Evolutionary conservation across 768 basidiomycete genomes (phyloP).

Genomic region (Cubamyces lactineus): DNA sequence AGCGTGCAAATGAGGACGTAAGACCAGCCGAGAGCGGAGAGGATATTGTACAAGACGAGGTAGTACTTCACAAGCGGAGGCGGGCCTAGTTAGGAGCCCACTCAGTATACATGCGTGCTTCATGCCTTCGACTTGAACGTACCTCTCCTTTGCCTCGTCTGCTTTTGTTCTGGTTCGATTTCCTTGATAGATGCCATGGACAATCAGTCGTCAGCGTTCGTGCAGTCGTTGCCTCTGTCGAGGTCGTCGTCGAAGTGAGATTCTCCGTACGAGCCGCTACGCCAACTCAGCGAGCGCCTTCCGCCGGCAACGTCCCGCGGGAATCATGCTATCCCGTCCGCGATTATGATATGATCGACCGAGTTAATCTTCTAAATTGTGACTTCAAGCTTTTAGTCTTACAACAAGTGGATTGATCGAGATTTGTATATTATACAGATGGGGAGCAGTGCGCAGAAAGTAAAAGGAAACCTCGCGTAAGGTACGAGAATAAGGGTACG

Average conservation of each 20-base stretch:
- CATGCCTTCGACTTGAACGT: background rate
- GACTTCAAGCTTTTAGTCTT: background rate
- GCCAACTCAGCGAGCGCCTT: conserved; percentile 14
- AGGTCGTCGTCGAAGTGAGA: background rate
- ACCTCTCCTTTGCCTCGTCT: conserved; percentile 7
- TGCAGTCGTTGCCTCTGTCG: conserved; percentile 6
- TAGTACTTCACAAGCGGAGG: conserved; percentile 49
- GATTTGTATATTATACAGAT: conserved; percentile 6
- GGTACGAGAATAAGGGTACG: conserved; percentile 15
- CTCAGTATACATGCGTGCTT: conserved; percentile 1
- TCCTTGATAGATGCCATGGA: conserved; percentile 30
- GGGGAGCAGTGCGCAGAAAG: background rate
- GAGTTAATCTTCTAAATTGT: background rate
- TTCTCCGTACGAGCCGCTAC: background rate
- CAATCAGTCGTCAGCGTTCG: conserved; percentile 10
- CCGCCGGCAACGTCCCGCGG: background rate
- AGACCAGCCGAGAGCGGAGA: conserved; percentile 76
- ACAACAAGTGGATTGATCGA: background rate
- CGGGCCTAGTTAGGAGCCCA: conserved; percentile 18
- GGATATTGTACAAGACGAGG: conserved; percentile 76
- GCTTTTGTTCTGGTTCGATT: conserved; percentile 17
- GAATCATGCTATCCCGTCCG: background rate
- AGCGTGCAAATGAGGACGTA: conserved; percentile 65
- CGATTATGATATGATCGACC: background rate
- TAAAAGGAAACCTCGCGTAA: conserved; percentile 8